phyloP scores from a whole-genome alignment of 805 yeast species.

The Suhomyces sp. region DNA sequence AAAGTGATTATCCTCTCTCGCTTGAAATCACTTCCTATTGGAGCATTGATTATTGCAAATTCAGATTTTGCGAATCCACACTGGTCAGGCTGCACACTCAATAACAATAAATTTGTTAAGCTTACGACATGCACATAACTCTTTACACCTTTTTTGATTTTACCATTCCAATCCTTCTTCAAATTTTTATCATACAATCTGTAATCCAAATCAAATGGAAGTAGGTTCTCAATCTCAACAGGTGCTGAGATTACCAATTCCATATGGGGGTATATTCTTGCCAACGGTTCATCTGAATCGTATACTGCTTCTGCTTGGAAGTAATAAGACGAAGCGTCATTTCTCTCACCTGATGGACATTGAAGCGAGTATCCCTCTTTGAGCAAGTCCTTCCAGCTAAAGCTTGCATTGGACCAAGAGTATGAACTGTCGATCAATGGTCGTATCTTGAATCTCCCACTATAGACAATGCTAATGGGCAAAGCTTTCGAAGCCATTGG shows the following conservation, averaged over 20 bases:
- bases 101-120: slow-evolving; percentile 62
- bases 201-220: slow-evolving; percentile 79
- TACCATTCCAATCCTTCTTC: slow-evolving; percentile 62
- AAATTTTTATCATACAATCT: slow-evolving; percentile 73
- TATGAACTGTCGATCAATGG: slow-evolving; percentile 59
- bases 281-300: slow-evolving; percentile 65
- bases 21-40: slow-evolving; percentile 50
- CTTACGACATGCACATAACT: slow-evolving; percentile 79
- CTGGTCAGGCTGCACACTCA: slow-evolving; percentile 64
- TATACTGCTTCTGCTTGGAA: slow-evolving; percentile 71
- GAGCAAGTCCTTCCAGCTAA: slow-evolving; percentile 65
- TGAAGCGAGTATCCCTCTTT: slow-evolving; percentile 51
- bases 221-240: slow-evolving; percentile 72
- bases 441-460: slow-evolving; percentile 53
- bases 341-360: slow-evolving; percentile 48
- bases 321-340: slow-evolving; percentile 50
- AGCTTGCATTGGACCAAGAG: slow-evolving; percentile 62
- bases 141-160: slow-evolving; percentile 61
- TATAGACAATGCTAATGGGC: slow-evolving; percentile 69
- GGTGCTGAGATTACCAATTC: slow-evolving; percentile 78
- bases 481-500: slow-evolving; percentile 63
- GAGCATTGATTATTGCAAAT: slow-evolving; percentile 70
- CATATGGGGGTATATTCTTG: slow-evolving; percentile 82
- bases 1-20: slow-evolving; percentile 54
- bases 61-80: slow-evolving; percentile 64